Conservation (phyloP, 108 stramenopile species). For the Nitzschia sp. region DNA sequence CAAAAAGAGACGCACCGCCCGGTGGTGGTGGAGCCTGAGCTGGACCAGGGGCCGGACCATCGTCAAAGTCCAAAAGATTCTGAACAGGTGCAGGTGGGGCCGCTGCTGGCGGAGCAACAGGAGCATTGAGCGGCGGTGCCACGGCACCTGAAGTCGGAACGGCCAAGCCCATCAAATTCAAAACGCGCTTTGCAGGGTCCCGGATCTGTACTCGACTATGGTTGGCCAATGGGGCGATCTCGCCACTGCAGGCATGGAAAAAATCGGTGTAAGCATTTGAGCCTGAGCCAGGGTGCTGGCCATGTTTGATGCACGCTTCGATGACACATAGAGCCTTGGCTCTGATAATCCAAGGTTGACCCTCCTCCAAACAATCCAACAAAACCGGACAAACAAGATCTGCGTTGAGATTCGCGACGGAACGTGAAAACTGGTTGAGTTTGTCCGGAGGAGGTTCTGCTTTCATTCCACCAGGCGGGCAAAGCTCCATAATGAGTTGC, state of each 20-base stretch:
- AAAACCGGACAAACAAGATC: constrained; percentile 87
- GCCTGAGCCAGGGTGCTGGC: constrained; percentile 37
- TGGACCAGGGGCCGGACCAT: constrained; percentile 28
- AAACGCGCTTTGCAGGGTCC: constrained; percentile 74
- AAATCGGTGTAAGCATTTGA: constrained; percentile 79
- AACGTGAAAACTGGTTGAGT: constrained; percentile 69
- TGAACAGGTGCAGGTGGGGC: constrained; percentile 49
- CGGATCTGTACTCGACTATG: constrained; percentile 66
- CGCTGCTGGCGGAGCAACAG: constrained; percentile 42
- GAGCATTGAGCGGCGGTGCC: constrained; percentile 30
- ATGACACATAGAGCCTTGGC: constrained; percentile 90
- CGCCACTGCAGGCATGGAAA: constrained; percentile 76
- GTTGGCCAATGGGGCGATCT: constrained; percentile 72
- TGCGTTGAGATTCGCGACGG: constrained; percentile 77
- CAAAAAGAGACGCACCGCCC: constrained; percentile 6
- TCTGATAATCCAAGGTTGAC: constrained; percentile 89
- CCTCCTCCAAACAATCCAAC: constrained; percentile 86
- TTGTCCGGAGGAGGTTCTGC: constrained; percentile 91
- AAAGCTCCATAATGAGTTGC: constrained; percentile 88
- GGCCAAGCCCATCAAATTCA: constrained; percentile 62
- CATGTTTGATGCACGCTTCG: constrained; percentile 63
- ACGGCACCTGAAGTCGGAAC: constrained; percentile 17
- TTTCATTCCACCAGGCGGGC: constrained; percentile 93
- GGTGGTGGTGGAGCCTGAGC: constrained; percentile 12
- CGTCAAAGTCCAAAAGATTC: constrained; percentile 82